Base-by-base conservation (phyloP, 2,329 filamentous ascomycete species). In the Coleophoma eucalyptorum region DNA sequence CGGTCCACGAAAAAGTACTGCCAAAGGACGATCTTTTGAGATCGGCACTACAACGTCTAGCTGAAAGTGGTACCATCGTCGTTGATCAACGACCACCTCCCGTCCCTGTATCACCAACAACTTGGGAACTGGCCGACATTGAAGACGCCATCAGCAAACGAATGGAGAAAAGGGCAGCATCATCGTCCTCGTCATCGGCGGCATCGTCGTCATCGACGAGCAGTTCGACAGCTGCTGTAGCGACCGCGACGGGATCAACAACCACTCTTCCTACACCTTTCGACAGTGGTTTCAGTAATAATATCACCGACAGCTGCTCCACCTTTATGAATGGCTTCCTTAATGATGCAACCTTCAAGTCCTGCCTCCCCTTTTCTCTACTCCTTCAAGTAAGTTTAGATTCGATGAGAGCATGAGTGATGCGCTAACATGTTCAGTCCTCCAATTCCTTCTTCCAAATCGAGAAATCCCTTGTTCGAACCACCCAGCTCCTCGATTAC, bases 381-480 rank as follows among this genome's bases (percentile, higher is more conserved):
- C 80, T 97, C 57, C 75, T 97, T 10, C 83, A 89, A 74, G 88
- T 89, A 72, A 64, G 80, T 10, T n/a, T 15, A 32, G 11, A 20
- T 11, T 40, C 15, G 19, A 7, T 16, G 5, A 31, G 15, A 3
- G 13, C 16, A 11, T 11, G 15, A 38, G 16, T 38, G 35, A 46
- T 47, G 12, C 55, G 32, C 15, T 32, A 20, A n/a, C 12, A 43
- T 18, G 16, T 38, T 15, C 66, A 96, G 84, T 90, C 88, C 55
- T 97, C 93, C 10, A 81, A 78, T 47, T 83, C 83, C 38, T 96
- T 97, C 72, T 97, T 97, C 73, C 75, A 90, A 50, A 85, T 86
- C 16, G 79, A 86, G 55, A 86, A 82, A 63, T 87, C 88, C 5
- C 75, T 87, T 34, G 75, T 88, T 46, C 78, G 79, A 59, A 87